Evolutionary conservation across 2,329 filamentous ascomycete species (phyloP).

Genomic region (Colletotrichum chlorophyti): DNA sequence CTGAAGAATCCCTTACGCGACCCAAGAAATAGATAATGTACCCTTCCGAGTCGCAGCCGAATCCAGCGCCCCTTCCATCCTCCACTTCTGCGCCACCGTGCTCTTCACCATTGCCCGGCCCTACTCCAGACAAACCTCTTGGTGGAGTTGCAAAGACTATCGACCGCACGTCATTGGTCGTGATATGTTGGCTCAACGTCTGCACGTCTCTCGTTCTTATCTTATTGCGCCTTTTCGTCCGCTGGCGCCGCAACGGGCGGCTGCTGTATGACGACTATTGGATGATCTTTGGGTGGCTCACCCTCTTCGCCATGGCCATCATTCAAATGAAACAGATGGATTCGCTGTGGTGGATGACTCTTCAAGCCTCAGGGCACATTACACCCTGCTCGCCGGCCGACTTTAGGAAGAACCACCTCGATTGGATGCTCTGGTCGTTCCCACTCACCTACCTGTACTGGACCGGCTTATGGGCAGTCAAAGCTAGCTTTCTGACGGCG

Average conservation of each 20-base stretch:
- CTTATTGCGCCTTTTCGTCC: constrained; percentile 35
- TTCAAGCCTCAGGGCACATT: constrained; percentile 26
- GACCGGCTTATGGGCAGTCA: constrained; percentile 33
- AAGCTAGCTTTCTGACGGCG: constrained; percentile 33
- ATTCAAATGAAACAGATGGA: constrained; percentile 31
- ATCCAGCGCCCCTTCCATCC: no score
- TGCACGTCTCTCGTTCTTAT: constrained; percentile 36
- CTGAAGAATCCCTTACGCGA: no score
- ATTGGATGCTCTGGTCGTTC: constrained; percentile 31
- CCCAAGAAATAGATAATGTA: no score
- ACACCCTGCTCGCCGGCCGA: constrained; percentile 6
- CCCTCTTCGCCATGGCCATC: constrained; percentile 33
- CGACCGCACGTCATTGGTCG: constrained; percentile 30
- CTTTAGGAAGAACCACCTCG: background rate
- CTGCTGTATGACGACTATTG: constrained; percentile 38
- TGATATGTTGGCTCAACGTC: constrained; percentile 39
- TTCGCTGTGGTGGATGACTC: constrained; percentile 30
- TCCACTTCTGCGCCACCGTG: no score
- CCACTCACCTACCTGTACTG: constrained; percentile 34
- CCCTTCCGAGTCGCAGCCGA: no score
- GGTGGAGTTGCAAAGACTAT: constrained; percentile 25
- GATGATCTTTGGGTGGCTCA: constrained; percentile 37
- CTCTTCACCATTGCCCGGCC: no score
- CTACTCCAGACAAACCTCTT: no score
- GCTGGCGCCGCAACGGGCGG: constrained; percentile 31